A percentile compares a stretch with the other conserved stretches of the same genome.
These are phyloP conservation scores for Aspergillus arachidicola DNA, from an alignment of 2,329 filamentous ascomycete genomes.

Conservation along the genomic window DNA sequence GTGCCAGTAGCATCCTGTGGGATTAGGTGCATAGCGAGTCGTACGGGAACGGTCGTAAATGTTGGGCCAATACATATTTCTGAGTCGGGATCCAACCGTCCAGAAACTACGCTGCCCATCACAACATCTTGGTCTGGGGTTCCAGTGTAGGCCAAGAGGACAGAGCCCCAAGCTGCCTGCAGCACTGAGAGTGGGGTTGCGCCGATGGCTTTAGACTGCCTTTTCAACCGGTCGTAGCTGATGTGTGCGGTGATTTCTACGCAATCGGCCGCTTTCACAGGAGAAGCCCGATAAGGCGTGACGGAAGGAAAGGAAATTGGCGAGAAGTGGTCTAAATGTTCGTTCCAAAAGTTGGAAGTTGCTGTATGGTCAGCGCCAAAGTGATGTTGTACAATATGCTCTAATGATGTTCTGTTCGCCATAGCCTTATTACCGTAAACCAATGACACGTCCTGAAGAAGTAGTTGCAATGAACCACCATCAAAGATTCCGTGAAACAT, in stretches of 20 bases:
- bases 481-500: conserved; percentile 44
- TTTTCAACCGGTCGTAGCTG: conserved; percentile 31
- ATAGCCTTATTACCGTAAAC: conserved; percentile 18
- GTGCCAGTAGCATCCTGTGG: conserved; percentile 10
- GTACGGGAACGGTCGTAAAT: conserved; percentile 38
- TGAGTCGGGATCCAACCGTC: conserved; percentile 27
- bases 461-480: conserved; percentile 38
- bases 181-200: conserved; percentile 37
- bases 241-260: conserved; percentile 27
- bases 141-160: conserved; percentile 37
- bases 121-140: conserved; percentile 36
- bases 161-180: conserved; percentile 40
- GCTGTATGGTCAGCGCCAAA: conserved; percentile 23
- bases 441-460: conserved; percentile 34
- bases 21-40: conserved; percentile 28
- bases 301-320: conserved; percentile 28
- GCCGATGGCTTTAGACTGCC: conserved; percentile 30
- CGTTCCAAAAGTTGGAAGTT: conserved; percentile 26
- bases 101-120: conserved; percentile 40
- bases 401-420: conserved; percentile 24
- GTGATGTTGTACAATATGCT: conserved; percentile 30
- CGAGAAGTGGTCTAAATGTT: conserved; percentile 23
- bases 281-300: conserved; percentile 21
- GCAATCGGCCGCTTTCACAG: conserved; percentile 17
- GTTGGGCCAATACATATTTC: conserved; percentile 35